phyloP scores from a whole-genome alignment of 805 yeast genomes.

The Geotrichum ghanense region DNA sequence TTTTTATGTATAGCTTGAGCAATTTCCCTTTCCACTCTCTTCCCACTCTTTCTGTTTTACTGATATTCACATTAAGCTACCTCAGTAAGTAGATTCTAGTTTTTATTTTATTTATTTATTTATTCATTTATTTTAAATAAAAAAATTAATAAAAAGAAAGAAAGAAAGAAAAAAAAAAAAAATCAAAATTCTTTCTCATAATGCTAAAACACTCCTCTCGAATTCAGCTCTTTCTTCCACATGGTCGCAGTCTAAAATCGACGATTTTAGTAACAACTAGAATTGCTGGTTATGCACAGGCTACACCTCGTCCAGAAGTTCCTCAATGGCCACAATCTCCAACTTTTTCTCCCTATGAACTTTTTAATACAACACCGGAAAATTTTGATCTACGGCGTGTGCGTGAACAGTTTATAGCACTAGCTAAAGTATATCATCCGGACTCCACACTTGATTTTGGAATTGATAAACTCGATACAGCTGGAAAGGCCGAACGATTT shows the following conservation, averaged over 20 bases:
- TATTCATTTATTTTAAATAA: no score
- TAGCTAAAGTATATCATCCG: constrained; percentile 76
- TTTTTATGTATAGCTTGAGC: no score
- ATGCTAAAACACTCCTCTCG: no score
- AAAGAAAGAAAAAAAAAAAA: no score
- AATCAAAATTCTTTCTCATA: no score
- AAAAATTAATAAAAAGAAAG: no score
- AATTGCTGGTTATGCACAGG: not conserved
- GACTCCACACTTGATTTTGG: constrained; percentile 33
- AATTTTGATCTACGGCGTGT: constrained; percentile 30
- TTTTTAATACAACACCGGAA: constrained; percentile 36
- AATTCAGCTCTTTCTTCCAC: no score
- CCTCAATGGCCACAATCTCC: constrained; percentile 44
- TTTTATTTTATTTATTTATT: no score
- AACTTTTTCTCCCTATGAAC: constrained; percentile 61
- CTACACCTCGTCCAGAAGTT: not conserved
- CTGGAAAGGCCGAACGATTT: constrained; percentile 39
- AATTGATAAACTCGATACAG: constrained; percentile 12
- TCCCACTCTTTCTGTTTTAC: no score
- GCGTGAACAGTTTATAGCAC: constrained; percentile 40
- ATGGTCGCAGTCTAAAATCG: not conserved
- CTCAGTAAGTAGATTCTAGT: no score
- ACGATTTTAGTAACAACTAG: not conserved
- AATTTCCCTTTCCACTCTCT: no score
- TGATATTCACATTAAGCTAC: no score